Evolutionary conservation across 495 filamentous ascomycete species (phyloP).

Genomic region (Podospora comata): DNA sequence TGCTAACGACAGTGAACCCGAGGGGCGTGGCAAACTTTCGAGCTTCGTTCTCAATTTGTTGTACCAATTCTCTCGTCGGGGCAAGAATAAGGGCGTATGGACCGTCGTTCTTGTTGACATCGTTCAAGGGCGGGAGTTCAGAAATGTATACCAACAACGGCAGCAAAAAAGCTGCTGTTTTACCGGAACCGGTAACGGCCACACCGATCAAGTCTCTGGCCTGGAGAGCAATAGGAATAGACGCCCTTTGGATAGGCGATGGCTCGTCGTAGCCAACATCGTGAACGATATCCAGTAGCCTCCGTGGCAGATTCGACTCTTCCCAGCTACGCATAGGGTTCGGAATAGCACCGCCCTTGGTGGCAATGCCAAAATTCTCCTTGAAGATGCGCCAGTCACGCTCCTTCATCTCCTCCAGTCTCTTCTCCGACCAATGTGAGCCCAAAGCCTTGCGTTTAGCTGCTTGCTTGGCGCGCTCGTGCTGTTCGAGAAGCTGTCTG

Average conservation of each 20-base stretch:
- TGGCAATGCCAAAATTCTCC: constrained; percentile 96
- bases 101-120: constrained; percentile 89
- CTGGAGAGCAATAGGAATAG: constrained; percentile 93
- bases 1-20: constrained; percentile 92
- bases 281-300: constrained; percentile 77
- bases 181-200: constrained; percentile 95
- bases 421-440: constrained; percentile 98
- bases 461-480: constrained; percentile 56
- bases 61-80: constrained; percentile 96
- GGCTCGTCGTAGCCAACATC: constrained; percentile 92
- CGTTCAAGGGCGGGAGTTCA: constrained; percentile 78
- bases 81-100: constrained; percentile 96
- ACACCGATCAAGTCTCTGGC: constrained; percentile 95
- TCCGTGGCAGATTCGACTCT: constrained; percentile 77
- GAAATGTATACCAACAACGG: constrained; percentile 96
- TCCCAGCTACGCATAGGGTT: constrained; percentile 96
- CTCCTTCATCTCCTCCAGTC: constrained; percentile 91
- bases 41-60: constrained; percentile 95
- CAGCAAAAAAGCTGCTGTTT: constrained; percentile 93
- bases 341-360: constrained; percentile 83
- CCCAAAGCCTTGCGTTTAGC: constrained; percentile 69
- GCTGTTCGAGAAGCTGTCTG: constrained; percentile 79
- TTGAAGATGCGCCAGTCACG: constrained; percentile 99
- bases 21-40: constrained; percentile 89
- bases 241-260: constrained; percentile 86